Evolutionary conservation across 257 asterid genomes (phyloP).

Genomic region (Capsicum baccatum): DNA sequence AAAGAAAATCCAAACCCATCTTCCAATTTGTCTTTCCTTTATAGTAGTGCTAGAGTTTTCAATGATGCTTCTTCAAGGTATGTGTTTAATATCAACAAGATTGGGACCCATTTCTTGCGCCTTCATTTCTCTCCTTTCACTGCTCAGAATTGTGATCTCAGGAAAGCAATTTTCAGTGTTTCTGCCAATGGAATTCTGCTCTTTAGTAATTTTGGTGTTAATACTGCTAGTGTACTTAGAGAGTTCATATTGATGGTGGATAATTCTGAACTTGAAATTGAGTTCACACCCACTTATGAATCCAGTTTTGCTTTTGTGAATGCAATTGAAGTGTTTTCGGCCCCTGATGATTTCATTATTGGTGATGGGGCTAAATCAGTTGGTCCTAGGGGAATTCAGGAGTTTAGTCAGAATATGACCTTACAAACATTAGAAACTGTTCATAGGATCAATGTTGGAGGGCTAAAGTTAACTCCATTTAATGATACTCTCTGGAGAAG

Average conservation of each 20-base stretch:
- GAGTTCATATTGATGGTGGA: conserved; percentile 71
- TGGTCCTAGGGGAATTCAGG: conserved; percentile 53
- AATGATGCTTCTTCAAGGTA: conserved; percentile 51
- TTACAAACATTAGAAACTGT: conserved; percentile 64
- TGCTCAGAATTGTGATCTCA: conserved; percentile 51
- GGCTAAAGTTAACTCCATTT: conserved; percentile 70
- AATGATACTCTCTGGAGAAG: conserved; percentile 61
- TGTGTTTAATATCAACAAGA: conserved; percentile 47
- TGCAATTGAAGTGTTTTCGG: conserved; percentile 78
- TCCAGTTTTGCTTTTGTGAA: conserved; percentile 63
- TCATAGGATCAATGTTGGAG: conserved; percentile 87
- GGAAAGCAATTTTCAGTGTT: conserved; percentile 52
- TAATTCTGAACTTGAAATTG: conserved; percentile 53
- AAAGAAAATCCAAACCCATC: conserved; percentile 44
- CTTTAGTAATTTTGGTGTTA: conserved; percentile 44
- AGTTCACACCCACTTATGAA: conserved; percentile 51
- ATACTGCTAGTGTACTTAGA: conserved; percentile 42
- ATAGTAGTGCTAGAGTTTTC: conserved; percentile 69
- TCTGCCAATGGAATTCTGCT: conserved; percentile 60
- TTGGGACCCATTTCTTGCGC: conserved; percentile 75
- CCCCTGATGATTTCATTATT: conserved; percentile 66
- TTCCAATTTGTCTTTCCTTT: conserved; percentile 48
- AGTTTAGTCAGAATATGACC: conserved; percentile 66
- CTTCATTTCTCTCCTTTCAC: conserved; percentile 71
- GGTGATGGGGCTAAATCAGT: conserved; percentile 58